Conservation (phyloP, 1,284 basidiomycete species). For the Sporisorium scitamineum region DNA sequence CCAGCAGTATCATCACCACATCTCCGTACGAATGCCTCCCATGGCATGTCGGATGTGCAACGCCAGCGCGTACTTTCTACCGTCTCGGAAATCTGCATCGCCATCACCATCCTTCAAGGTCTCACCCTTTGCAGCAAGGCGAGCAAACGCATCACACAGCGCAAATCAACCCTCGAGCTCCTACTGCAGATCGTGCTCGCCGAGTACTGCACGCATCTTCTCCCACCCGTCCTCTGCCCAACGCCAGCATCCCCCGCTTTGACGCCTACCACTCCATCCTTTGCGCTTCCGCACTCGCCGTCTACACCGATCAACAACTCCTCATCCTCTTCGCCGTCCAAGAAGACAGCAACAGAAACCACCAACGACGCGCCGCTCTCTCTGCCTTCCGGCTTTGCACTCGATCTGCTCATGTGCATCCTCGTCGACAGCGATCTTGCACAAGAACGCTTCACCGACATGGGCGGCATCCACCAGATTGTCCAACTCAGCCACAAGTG, state of each 20-base stretch:
- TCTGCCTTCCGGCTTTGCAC: conserved; percentile 41
- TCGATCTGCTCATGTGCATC: conserved; percentile 51
- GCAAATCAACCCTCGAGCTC: conserved; percentile 43
- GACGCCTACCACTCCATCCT: conserved; percentile 9
- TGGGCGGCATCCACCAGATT: conserved; percentile 49
- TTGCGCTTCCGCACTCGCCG: conserved; percentile 2
- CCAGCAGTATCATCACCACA: background rate
- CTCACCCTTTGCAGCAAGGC: conserved; percentile 38
- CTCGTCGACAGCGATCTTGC: conserved; percentile 36
- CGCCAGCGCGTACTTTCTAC: conserved; percentile 20
- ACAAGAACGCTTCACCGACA: conserved; percentile 37
- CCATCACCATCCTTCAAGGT: conserved; percentile 48
- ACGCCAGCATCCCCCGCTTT: background rate
- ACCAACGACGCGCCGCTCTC: conserved; percentile 23
- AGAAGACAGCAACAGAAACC: background rate
- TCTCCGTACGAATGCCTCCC: background rate
- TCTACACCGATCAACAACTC: conserved; percentile 17
- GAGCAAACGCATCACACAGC: conserved; percentile 30
- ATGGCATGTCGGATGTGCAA: conserved; percentile 15
- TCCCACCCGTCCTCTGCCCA: conserved; percentile 35
- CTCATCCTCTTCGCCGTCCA: background rate
- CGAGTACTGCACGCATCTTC: conserved; percentile 41
- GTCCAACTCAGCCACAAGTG: conserved; percentile 49
- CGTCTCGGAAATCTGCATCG: conserved; percentile 35
- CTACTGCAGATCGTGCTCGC: conserved; percentile 36